phyloP scores from a whole-genome alignment of 2,329 filamentous ascomycete genomes.

The Peltaster fructicola region DNA sequence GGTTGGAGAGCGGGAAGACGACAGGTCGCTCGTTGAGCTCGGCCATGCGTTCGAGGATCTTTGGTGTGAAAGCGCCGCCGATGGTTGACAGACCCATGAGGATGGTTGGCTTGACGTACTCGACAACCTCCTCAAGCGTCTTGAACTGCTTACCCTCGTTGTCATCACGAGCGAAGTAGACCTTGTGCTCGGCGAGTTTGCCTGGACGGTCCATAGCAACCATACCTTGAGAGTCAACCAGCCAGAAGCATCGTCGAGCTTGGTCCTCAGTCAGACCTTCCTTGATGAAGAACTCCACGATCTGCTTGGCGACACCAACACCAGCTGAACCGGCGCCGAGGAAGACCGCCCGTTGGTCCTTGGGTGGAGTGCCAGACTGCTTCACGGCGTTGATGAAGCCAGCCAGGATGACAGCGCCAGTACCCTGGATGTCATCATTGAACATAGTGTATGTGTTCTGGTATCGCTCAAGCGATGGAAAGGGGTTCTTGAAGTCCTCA shows the following conservation, averaged over 20 bases:
- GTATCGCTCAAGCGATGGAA: slow-evolving; percentile 82
- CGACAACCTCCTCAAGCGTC: slow-evolving; percentile 76
- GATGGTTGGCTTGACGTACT: slow-evolving; percentile 87
- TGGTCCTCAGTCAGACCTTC: slow-evolving; percentile 77
- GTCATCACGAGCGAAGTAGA: slow-evolving; percentile 49
- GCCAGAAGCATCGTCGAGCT: slow-evolving; percentile 83
- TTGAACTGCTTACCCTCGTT: slow-evolving; percentile 51
- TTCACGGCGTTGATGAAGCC: slow-evolving; percentile 65
- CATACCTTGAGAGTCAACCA: slow-evolving; percentile 79
- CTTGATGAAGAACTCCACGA: slow-evolving; percentile 91
- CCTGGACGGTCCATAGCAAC: slow-evolving; percentile 88
- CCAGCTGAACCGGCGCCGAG: slow-evolving; percentile 90
- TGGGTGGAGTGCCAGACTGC: slow-evolving; percentile 64
- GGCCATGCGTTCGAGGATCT: slow-evolving; percentile 49
- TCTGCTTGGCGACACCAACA: slow-evolving; percentile 93
- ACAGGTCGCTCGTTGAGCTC: slow-evolving; percentile 51
- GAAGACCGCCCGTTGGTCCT: slow-evolving; percentile 89
- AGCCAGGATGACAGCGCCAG: slow-evolving; percentile 81
- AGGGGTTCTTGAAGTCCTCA: slow-evolving; percentile 95
- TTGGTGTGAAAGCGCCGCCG: slow-evolving; percentile 82
- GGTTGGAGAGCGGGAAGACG: slow-evolving; percentile 86
- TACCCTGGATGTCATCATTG: slow-evolving; percentile 97
- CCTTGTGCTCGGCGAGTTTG: slow-evolving; percentile 71
- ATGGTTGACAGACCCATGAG: slow-evolving; percentile 89
- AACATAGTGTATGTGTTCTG: slow-evolving; percentile 83